Evolutionary conservation across 2,329 filamentous ascomycete genomes (phyloP).

Genomic region (Aspergillus sp.): DNA sequence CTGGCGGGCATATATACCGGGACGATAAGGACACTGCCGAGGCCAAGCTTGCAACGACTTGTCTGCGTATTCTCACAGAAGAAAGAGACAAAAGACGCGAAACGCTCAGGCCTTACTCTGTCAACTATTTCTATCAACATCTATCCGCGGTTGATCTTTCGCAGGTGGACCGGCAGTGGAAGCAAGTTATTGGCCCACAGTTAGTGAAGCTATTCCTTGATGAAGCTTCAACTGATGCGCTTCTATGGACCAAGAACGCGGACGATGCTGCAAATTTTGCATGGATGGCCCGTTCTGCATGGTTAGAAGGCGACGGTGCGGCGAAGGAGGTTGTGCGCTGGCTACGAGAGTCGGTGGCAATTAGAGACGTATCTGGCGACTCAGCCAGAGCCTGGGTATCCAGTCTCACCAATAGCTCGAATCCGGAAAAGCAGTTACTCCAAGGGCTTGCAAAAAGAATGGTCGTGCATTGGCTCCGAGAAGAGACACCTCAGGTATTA

Average conservation of each 20-base stretch:
- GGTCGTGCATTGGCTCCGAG: slow-evolving; percentile 23
- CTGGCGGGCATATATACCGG: slow-evolving; percentile 18
- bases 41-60: slow-evolving; percentile 17
- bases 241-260: slow-evolving; percentile 18
- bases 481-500: slow-evolving; percentile 8
- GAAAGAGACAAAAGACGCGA: slow-evolving; percentile 9
- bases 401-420: slow-evolving; percentile 13
- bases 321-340: slow-evolving; percentile 18
- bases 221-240: slow-evolving; percentile 15
- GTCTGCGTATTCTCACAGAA: slow-evolving; percentile 18
- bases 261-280: slow-evolving; percentile 3
- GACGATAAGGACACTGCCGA: slow-evolving; percentile 25
- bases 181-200: slow-evolving; percentile 20
- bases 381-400: slow-evolving; percentile 20
- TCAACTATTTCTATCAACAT: slow-evolving; percentile 18
- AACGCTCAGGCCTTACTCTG: slow-evolving; percentile 14
- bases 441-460: slow-evolving; percentile 21
- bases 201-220: slow-evolving; percentile 24
- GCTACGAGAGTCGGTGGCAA: slow-evolving; percentile 24
- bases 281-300: slow-evolving; percentile 17
- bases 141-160: slow-evolving; percentile 24
- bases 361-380: slow-evolving; percentile 17
- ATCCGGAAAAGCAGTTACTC: slow-evolving; percentile 21
- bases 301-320: slow-evolving; percentile 19
- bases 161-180: slow-evolving; percentile 21